Base-by-base conservation (phyloP, 2,329 filamentous ascomycete species). In the Gnomoniopsis smithogilvyi region DNA sequence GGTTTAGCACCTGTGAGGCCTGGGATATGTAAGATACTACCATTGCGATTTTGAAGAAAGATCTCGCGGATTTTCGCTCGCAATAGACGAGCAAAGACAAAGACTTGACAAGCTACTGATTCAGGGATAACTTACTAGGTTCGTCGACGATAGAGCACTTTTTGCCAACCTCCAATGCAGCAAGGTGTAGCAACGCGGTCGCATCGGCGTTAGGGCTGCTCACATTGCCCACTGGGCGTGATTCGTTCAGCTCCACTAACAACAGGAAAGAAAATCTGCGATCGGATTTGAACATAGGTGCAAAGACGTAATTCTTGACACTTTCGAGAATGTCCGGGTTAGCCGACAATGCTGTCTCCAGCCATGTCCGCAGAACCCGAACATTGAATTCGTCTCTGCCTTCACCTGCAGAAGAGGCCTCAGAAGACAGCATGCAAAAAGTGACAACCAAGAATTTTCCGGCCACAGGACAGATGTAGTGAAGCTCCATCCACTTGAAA, bases 141-240 rank as follows among this genome's bases (percentile, higher is more conserved):
- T 91, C 88, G 60, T 88, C 86, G 1, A 91, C 84, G 19, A 91
- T 73, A 1, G 88, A 88, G 41, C 82, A 76, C 67, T 88, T 89
- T 71, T 91, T 91, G 15, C 86, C 89, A 17, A 86, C 81, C 63
- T 91, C 87, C 47, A 92, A 75, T n/a, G 86, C 82, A 48, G 87
- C 81, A 46, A 92, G 78, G 63, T 86, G 83, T 11, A 91, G 72
- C 47, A 86, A 75, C 0, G 83, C 80, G 54, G 84, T 78, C 15
- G 78, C 73, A 55, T 84, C 78, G 26, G 83, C 71, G 21, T 78
- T 76, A 55, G 76, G 72, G 36, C 69, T 74, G 48, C 60, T 52
- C 11, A 60, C 43, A 30, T 55, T 47, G 30, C 46, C 47, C n/a
- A 56, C 51, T 12, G 67, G 45, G 67, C 72, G 68, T 24, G 58